phyloP scores from a whole-genome alignment of 352 stramenopile species.

The Pythium insidiosum region DNA sequence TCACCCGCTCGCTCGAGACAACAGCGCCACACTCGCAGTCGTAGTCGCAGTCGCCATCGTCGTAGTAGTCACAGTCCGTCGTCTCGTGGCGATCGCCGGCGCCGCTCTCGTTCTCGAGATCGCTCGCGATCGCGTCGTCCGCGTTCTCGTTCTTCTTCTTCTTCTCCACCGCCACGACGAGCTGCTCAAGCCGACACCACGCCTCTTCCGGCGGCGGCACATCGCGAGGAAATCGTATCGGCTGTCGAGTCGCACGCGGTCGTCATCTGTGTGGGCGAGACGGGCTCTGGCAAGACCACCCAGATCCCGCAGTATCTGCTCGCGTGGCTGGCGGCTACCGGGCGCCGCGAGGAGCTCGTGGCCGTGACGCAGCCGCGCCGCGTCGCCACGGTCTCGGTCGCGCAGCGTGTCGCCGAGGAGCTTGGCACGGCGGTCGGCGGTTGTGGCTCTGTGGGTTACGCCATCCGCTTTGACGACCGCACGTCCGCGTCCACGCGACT shows the following conservation, averaged over 20 bases:
- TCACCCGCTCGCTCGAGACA: too few relatives aligned
- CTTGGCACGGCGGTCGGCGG: conserved; percentile 66
- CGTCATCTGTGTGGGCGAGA: conserved; percentile 89
- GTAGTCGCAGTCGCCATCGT: conserved; percentile 3
- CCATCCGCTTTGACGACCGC: conserved; percentile 97
- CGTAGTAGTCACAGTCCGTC: not conserved
- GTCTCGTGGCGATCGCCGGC: not conserved
- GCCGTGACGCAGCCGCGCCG: conserved; percentile 91
- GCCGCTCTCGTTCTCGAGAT: conserved; percentile 1
- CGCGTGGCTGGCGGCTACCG: conserved; percentile 33
- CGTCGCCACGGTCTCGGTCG: conserved; percentile 97
- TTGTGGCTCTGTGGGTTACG: conserved; percentile 85
- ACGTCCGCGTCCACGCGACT: conserved; percentile 45
- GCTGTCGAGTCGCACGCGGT: conserved; percentile 43
- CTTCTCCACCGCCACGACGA: not conserved
- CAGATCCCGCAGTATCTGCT: conserved; percentile 77
- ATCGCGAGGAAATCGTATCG: conserved; percentile 50
- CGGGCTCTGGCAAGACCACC: conserved; percentile 95
- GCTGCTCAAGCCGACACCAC: not conserved
- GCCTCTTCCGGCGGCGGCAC: conserved; percentile 26
- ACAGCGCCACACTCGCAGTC: too few relatives aligned
- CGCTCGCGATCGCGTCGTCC: not conserved
- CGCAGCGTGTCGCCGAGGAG: conserved; percentile 95
- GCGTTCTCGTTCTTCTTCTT: not conserved
- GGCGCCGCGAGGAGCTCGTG: conserved; percentile 23